Evolutionary conservation across 352 stramenopile genomes (phyloP).

Genomic region (Stramenopiles sp.): DNA sequence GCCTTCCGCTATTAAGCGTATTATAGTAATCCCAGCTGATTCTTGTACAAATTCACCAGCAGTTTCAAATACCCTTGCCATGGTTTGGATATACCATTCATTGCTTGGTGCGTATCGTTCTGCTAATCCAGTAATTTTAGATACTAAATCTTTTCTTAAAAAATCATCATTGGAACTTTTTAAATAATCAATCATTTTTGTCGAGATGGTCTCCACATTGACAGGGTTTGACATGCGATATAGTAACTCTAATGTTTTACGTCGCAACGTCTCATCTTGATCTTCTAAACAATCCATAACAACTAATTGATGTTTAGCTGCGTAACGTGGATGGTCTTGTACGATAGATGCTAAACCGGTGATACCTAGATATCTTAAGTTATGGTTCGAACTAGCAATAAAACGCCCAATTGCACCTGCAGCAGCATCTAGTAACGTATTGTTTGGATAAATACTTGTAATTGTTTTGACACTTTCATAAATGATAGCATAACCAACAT

Average conservation of each 20-base stretch:
- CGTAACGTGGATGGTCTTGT: conserved; percentile 82
- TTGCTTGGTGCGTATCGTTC: conserved; percentile 92
- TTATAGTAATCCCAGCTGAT: conserved; percentile 91
- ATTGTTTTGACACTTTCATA: conserved; percentile 97
- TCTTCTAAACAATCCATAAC: conserved; percentile 99
- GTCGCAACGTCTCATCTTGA: conserved; percentile 94
- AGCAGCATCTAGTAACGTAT: conserved; percentile 77
- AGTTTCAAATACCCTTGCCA: conserved; percentile 84
- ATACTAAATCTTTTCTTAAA: conserved; percentile 84
- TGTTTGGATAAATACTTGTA: conserved; percentile 97
- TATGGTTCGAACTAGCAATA: conserved; percentile 77
- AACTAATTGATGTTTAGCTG: conserved; percentile 93
- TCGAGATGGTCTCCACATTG: conserved; percentile 98
- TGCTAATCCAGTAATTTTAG: conserved; percentile 86
- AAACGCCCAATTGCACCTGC: conserved; percentile 75
- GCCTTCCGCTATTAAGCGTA: conserved; percentile 90
- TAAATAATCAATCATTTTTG: conserved; percentile 91
- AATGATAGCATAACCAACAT: conserved; percentile 97
- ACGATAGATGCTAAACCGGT: conserved; percentile 96
- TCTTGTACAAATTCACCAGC: conserved; percentile 86
- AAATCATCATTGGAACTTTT: conserved; percentile 87
- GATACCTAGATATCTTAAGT: conserved; percentile 96
- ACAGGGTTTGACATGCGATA: conserved; percentile 98
- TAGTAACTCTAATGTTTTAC: conserved; percentile 86
- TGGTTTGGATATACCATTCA: conserved; percentile 94